Evolutionary conservation across 1,284 basidiomycete genomes (phyloP).

Genomic region (Puccinia polysora): DNA sequence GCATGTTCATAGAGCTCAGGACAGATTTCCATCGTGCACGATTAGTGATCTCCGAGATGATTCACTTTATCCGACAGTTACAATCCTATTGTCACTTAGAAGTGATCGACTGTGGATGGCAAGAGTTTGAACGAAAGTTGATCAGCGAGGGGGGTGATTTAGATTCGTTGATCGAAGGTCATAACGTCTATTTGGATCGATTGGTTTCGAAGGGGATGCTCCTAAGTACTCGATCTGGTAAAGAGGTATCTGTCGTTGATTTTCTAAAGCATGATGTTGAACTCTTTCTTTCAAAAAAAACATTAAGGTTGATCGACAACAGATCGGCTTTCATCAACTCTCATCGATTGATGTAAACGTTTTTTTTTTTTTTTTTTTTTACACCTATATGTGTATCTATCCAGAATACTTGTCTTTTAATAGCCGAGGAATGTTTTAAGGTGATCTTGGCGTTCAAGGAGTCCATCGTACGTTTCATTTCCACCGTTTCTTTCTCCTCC

Average conservation of each 20-base stretch:
- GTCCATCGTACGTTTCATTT: conserved; percentile 29
- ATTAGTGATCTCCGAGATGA: conserved; percentile 87
- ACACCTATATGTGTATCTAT: not conserved
- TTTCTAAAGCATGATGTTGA: not conserved
- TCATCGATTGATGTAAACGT: not conserved
- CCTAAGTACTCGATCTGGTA: conserved; percentile 65
- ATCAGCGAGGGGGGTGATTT: conserved; percentile 75
- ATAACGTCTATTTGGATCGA: conserved; percentile 75
- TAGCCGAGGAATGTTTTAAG: conserved; percentile 71
- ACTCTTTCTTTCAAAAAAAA: not conserved
- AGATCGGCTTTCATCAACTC: too few relatives aligned
- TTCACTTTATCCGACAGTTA: conserved; percentile 91
- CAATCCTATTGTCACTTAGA: conserved; percentile 95
- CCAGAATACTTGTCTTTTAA: conserved; percentile 61
- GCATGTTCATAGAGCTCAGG: conserved; percentile 61
- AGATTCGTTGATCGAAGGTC: conserved; percentile 83
- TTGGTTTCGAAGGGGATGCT: conserved; percentile 78
- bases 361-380: conserved; percentile 21
- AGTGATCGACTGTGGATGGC: conserved; percentile 95
- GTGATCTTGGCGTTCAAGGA: conserved; percentile 74
- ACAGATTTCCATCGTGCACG: conserved; percentile 82
- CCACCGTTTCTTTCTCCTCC: not conserved
- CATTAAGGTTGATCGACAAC: conserved; percentile 42
- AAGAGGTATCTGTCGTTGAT: conserved; percentile 60
- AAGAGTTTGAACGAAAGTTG: conserved; percentile 68